A percentile compares a stretch with the other conserved stretches of the same genome.
phyloP scores from a whole-genome alignment of 495 filamentous ascomycete genomes.

The Penicillium psychrofluorescens region DNA sequence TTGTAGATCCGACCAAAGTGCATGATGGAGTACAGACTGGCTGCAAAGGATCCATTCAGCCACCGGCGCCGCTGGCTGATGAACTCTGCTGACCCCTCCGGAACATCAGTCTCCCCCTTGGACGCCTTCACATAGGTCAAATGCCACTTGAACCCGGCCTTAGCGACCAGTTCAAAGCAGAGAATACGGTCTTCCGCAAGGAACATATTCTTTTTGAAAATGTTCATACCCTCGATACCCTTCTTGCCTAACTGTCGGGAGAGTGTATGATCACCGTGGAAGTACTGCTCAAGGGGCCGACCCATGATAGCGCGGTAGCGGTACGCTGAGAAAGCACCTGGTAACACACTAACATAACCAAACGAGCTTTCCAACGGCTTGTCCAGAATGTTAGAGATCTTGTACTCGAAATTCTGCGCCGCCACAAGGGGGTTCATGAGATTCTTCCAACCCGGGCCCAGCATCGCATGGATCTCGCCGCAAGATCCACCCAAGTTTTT shows the following conservation, averaged over 20 bases:
- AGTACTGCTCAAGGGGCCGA: constrained; percentile 93
- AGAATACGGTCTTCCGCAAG: constrained; percentile 99
- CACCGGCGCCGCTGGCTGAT: constrained; percentile 94
- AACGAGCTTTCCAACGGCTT: constrained; percentile 97
- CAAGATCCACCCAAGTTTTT: constrained; percentile 96
- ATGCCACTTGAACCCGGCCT: constrained; percentile 98
- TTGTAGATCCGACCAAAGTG: constrained; percentile 98
- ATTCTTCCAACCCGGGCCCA: constrained; percentile 84
- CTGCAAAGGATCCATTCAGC: constrained; percentile 97
- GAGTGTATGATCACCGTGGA: constrained; percentile 96
- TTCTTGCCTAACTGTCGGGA: constrained; percentile 92
- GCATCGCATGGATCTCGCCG: constrained; percentile 97
- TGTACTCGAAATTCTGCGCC: constrained; percentile 98
- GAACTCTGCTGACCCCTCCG: constrained; percentile 91
- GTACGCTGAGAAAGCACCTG: constrained; percentile 97
- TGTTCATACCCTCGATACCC: constrained; percentile 99
- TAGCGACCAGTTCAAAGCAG: constrained; percentile 97
- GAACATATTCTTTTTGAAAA: constrained; percentile 99
- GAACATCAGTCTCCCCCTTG: constrained; percentile 97
- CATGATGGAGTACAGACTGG: constrained; percentile 93
- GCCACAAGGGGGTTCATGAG: constrained; percentile 91
- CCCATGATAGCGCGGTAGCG: constrained; percentile 97
- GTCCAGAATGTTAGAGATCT: constrained; percentile 97
- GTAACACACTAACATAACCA: constrained; percentile 93
- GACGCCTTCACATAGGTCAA: constrained; percentile 95